A percentile compares a stretch with the other conserved stretches of the same genome.
These are phyloP conservation scores for Rhytidhysteron rufulum DNA, from an alignment of 2,329 filamentous ascomycete genomes.

Conservation along the genomic window DNA sequence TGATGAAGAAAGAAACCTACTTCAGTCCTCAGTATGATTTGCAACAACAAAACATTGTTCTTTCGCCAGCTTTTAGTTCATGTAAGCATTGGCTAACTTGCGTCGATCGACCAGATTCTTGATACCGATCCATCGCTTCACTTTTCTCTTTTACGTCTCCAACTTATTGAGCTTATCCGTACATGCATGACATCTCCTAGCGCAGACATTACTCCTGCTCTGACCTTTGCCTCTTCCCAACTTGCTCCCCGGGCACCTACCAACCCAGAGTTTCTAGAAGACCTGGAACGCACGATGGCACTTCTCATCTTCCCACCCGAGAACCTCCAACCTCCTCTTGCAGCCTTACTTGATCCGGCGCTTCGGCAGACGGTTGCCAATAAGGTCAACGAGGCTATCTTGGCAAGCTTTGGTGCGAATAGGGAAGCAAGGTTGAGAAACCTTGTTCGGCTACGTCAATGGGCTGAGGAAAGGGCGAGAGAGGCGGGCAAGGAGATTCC, in stretches of 20 bases:
- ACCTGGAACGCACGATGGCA: constrained; percentile 89
- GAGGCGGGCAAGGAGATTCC: constrained; percentile 42
- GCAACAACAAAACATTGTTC: constrained; percentile 4
- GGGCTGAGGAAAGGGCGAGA: constrained; percentile 68
- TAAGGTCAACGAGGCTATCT: constrained; percentile 83
- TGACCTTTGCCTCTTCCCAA: constrained; percentile 83
- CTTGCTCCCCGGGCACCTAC: constrained; percentile 82
- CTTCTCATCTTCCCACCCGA: constrained; percentile 85
- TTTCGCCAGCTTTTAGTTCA: constrained; percentile 2
- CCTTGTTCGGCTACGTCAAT: constrained; percentile 76
- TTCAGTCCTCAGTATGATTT: constrained; percentile 89
- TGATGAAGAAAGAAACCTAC: constrained; percentile 82
- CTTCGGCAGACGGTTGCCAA: constrained; percentile 81
- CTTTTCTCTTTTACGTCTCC: constrained; percentile 83
- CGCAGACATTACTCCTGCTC: constrained; percentile 72
- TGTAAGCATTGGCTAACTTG: constrained; percentile 1
- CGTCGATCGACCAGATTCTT: constrained; percentile 62
- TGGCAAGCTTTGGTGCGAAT: constrained; percentile 66
- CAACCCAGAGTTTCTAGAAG: constrained; percentile 75
- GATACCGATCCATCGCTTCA: constrained; percentile 80
- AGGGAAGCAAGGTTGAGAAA: constrained; percentile 79
- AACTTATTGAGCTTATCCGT: constrained; percentile 90
- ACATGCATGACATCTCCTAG: constrained; percentile 62
- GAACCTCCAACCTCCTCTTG: constrained; percentile 70
- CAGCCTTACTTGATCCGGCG: constrained; percentile 71